Evolutionary conservation across 129 eudicot genomes (phyloP).

Genomic region (Centaurea solstitialis): DNA sequence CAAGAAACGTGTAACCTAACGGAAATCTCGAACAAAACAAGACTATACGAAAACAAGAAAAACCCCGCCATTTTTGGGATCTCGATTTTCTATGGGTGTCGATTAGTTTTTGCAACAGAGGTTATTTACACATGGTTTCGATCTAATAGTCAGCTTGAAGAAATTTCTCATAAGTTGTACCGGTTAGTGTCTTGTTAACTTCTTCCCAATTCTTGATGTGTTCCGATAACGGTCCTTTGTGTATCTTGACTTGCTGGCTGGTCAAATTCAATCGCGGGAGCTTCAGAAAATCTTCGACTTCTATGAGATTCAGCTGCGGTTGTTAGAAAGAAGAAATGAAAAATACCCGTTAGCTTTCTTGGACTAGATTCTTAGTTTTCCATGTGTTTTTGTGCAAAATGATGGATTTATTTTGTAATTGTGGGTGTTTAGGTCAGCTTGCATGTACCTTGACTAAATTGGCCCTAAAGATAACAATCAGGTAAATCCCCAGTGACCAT

Average conservation of each 20-base stretch:
- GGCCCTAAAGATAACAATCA: no score
- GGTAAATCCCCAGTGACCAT: no score
- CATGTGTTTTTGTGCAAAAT: neutral
- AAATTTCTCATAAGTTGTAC: conserved; percentile 81
- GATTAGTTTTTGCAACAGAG: conserved; percentile 33
- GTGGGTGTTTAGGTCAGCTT: neutral
- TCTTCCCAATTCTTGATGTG: conserved; percentile 83
- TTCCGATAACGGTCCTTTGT: conserved; percentile 76
- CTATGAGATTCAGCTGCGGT: conserved; percentile 54
- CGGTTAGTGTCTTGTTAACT: conserved; percentile 66
- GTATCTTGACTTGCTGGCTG: conserved; percentile 93
- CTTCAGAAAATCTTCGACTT: conserved; percentile 73
- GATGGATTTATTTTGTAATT: neutral
- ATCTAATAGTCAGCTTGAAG: conserved; percentile 69
- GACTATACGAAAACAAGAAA: conserved; percentile 14
- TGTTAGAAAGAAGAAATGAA: neutral
- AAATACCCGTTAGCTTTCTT: conserved; percentile 13
- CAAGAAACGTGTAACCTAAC: conserved; percentile 34
- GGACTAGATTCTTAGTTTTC: neutral
- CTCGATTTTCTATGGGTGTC: conserved; percentile 14
- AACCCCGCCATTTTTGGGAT: conserved; percentile 13
- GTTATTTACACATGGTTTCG: conserved; percentile 33
- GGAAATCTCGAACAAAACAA: conserved; percentile 18
- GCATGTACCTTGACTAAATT: neutral
- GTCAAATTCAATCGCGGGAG: conserved; percentile 63